Base-by-base conservation (phyloP, 2,329 filamentous ascomycete genomes). In the Claviceps sp. region DNA sequence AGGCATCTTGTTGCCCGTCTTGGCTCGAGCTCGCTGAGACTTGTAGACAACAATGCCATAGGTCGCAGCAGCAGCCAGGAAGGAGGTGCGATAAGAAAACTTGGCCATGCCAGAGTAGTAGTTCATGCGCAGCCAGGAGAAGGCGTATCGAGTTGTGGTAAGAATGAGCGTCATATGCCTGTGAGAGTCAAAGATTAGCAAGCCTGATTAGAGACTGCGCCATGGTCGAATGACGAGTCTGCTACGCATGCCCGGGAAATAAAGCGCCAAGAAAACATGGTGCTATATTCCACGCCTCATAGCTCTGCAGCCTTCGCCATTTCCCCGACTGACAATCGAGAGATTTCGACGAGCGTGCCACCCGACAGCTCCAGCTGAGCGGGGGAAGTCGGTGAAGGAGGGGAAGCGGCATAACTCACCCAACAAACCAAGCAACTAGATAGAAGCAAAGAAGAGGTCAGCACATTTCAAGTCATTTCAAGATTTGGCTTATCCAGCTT, bases 41-140 rank as follows among this genome's bases (percentile, higher is more conserved):
- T 98, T 98, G 78, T 95, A 97, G 56, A 98, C 91, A 48, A 98
- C 93, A 59, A 98, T 97, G 58, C 93, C 91, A 69, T 98, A 98
- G 11, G 93, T 97, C 48, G 82, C 80, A 47, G 89, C 88, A 5
- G 93, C 93, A 2, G 90, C 84, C 60, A 96, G 59, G 68, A 98
- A 98, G 53, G 90, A 87, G 51, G 85, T 80, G 62, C 93, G 90
- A 74, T 98, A 98, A 52, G 85, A 85, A 68, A 93, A 83, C 59
- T 80, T 77, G 47, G 91, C 90, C 75, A 82, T 81, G 65, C 79
- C 72, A 53, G 82, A 83, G 66, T 85, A 85, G 68, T 82, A 89
- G 77, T 95, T 94, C 77, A 97, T 86, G 63, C 85, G 85, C 53
- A 96, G 71, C 75, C 88, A 95, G 47, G 89, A 94, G 56, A 97